These are phyloP conservation scores for Graphilbum ipis-grandicollis DNA, from an alignment of 2,329 filamentous ascomycete genomes.

Conservation along the genomic window DNA sequence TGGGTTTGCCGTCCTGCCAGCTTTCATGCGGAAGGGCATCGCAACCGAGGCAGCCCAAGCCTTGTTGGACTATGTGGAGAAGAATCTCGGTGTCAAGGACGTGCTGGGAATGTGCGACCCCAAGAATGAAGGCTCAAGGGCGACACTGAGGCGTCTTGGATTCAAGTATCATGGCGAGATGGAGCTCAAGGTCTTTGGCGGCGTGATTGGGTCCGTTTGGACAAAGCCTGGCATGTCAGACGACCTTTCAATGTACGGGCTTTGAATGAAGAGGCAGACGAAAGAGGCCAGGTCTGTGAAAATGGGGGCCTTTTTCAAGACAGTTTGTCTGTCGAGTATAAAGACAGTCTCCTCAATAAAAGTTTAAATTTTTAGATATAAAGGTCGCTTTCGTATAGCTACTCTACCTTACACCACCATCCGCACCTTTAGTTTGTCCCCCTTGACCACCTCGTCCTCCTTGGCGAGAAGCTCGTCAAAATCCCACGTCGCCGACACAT, in stretches of 20 bases:
- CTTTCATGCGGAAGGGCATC: not conserved
- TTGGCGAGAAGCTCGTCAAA: conserved; percentile 23
- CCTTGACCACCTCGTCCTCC: conserved; percentile 22
- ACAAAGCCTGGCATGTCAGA: not conserved
- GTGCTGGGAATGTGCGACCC: not conserved
- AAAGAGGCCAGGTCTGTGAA: too few species aligned
- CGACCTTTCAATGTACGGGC: not conserved
- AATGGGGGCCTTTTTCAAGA: too few species aligned
- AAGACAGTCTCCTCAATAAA: too few species aligned
- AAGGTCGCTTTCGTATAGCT: too few species aligned
- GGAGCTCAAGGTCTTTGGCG: not conserved
- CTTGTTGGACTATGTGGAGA: not conserved
- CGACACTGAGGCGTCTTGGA: not conserved
- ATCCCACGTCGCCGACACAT: conserved; percentile 27
- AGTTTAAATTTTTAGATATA: too few species aligned
- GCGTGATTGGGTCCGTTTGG: not conserved
- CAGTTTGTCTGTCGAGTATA: too few species aligned
- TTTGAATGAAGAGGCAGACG: too few species aligned
- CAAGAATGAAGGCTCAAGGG: not conserved
- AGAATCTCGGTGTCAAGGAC: not conserved
- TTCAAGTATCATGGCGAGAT: not conserved
- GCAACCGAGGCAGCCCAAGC: not conserved
- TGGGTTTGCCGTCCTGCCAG: not conserved
- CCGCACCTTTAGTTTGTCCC: conserved; percentile 7
- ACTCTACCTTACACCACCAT: not conserved